Percentiles rank a stretch among this genome's conserved stretches.
These are phyloP conservation scores for Scleroderma citrinum DNA, from an alignment of 768 basidiomycete species.

Conservation along the genomic window DNA sequence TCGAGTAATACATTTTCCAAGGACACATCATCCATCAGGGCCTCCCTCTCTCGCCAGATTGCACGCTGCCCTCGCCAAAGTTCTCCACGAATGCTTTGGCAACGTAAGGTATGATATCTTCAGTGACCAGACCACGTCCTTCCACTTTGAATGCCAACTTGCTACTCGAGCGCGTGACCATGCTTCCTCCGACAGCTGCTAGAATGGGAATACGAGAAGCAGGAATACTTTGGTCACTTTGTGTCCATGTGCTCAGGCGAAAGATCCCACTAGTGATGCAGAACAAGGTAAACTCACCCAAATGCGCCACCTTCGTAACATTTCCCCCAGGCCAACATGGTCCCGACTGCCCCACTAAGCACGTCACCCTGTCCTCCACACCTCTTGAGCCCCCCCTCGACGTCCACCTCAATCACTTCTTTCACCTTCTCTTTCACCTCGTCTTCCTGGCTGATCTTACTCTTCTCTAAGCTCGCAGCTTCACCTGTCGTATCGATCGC, in stretches of 20 bases:
- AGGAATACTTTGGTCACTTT: conserved; percentile 49
- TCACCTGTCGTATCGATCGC: conserved; percentile 66
- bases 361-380: conserved; percentile 98
- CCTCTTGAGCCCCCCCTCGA: conserved; percentile 79
- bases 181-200: conserved; percentile 80
- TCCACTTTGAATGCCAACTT: conserved; percentile 67
- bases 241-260: conserved; percentile 1
- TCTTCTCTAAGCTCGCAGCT: conserved; percentile 39
- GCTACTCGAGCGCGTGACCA: conserved; percentile 84
- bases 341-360: conserved; percentile 79
- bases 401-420: conserved; percentile 61
- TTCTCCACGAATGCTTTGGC: conserved; percentile 67
- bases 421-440: conserved; percentile 46
- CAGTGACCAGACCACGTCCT: conserved; percentile 76
- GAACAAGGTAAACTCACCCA: conserved; percentile 44
- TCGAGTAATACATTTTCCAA: too few relatives aligned
- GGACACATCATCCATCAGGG: conserved; percentile 18
- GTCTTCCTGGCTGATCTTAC: conserved; percentile 38
- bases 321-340: conserved; percentile 92
- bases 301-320: conserved; percentile 85
- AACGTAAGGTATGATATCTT: conserved; percentile 66
- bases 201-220: conserved; percentile 71
- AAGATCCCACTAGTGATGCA: background rate
- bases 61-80: conserved; percentile 54
- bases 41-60: conserved; percentile 34